Conservation (phyloP, 192 early-diverging fungal genomes). For the Backusella morwellensis region DNA sequence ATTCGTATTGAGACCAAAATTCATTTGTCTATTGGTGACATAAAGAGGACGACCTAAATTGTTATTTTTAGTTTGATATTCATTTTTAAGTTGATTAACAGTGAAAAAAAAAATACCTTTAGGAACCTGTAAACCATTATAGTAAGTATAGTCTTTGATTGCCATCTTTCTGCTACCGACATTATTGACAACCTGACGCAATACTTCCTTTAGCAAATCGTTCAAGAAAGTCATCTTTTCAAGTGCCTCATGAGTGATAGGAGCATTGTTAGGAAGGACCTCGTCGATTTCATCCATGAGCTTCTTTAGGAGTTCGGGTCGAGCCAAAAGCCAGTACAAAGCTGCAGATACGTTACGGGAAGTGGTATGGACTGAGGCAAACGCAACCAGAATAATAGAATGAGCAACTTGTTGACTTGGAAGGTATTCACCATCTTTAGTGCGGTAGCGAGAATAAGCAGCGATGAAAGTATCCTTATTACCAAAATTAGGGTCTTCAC, state of each 20-base stretch:
- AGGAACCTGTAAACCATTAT: slow-evolving; percentile 18
- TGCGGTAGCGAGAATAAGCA: slow-evolving; percentile 13
- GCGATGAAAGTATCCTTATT: not conserved
- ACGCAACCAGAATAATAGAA: slow-evolving; percentile 18
- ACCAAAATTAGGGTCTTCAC: not conserved
- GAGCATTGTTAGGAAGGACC: not conserved
- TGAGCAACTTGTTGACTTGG: not conserved
- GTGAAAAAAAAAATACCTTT: slow-evolving; percentile 6
- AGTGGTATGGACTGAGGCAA: slow-evolving; percentile 31
- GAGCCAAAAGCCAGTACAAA: slow-evolving; percentile 19
- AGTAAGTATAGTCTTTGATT: slow-evolving; percentile 16
- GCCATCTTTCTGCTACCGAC: slow-evolving; percentile 18
- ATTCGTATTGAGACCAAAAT: slow-evolving; percentile 9
- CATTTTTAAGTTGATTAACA: not conserved
- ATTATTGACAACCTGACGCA: slow-evolving; percentile 19
- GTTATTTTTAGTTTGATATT: not conserved
- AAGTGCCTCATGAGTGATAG: slow-evolving; percentile 13
- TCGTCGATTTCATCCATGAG: slow-evolving; percentile 18
- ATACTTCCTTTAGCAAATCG: slow-evolving; percentile 18
- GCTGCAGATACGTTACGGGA: not conserved
- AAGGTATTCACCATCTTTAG: not conserved
- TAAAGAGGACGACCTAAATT: not conserved
- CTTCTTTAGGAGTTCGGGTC: slow-evolving; percentile 13
- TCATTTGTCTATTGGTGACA: slow-evolving; percentile 14
- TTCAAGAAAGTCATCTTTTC: slow-evolving; percentile 21